A percentile compares a stretch with the other conserved stretches of the same genome.
phyloP scores from a whole-genome alignment of 108 stramenopile genomes.

The Aurantiochytrium sp. region DNA sequence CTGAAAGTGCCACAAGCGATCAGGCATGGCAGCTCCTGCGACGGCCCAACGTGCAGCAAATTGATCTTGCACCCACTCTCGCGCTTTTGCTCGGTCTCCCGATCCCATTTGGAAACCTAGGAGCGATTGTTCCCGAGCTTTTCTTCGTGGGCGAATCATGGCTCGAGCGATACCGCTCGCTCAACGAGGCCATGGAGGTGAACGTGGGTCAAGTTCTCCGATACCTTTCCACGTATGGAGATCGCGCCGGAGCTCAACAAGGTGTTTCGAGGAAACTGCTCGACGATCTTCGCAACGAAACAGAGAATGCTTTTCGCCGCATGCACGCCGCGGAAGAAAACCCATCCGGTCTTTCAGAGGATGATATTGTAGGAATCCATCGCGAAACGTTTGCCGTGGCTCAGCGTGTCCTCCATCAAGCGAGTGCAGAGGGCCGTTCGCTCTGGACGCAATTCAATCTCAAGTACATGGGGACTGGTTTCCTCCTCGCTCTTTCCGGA shows the following conservation, averaged over 20 bases:
- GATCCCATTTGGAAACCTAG: constrained; percentile 86
- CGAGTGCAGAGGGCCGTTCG: neutral
- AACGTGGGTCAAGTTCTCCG: neutral
- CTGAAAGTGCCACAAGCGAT: neutral
- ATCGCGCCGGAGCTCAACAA: neutral
- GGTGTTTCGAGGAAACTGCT: neutral
- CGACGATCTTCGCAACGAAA: neutral
- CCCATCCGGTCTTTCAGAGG: neutral
- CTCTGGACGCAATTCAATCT: constrained; percentile 10
- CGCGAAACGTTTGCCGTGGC: neutral
- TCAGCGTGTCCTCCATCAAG: neutral
- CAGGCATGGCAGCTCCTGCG: constrained; percentile 34
- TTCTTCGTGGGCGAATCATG: constrained; percentile 23
- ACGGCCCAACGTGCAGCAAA: constrained; percentile 61
- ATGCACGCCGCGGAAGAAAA: neutral
- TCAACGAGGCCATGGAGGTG: neutral
- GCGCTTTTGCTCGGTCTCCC: constrained; percentile 75
- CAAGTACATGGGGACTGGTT: neutral
- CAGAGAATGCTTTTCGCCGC: neutral
- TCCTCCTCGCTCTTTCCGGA: neutral
- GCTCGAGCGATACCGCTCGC: neutral
- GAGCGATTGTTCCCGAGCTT: constrained; percentile 71
- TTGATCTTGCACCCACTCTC: constrained; percentile 90
- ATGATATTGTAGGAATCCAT: neutral
- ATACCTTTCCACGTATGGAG: neutral